phyloP scores from a whole-genome alignment of 257 asterid species.

The Dorcoceras hygrometricum region DNA sequence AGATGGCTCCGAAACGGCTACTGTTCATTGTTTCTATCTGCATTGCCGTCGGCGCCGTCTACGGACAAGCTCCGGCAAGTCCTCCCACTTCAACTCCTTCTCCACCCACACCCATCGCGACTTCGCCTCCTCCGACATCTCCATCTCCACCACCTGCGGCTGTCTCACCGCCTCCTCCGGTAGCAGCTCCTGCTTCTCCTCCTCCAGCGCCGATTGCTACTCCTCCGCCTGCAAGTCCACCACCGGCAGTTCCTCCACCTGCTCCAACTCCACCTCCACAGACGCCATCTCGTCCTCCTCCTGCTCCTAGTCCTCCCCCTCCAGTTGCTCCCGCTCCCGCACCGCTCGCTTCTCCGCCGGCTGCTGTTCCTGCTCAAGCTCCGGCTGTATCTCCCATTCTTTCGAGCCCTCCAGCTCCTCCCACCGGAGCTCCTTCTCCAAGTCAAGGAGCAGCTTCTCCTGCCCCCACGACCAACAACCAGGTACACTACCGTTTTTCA shows the following conservation, averaged over 20 bases:
- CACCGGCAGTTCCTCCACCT: too few relatives aligned
- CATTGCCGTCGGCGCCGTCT: conserved; percentile 49
- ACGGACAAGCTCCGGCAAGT: conserved; percentile 57
- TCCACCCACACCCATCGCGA: conserved; percentile 35
- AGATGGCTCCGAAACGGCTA: conserved; percentile 39
- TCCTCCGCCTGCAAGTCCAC: conserved; percentile 40
- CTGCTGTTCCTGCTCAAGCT: conserved; percentile 43
- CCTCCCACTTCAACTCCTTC: conserved; percentile 49
- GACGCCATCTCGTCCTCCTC: conserved; percentile 39
- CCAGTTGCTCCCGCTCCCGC: conserved; percentile 51
- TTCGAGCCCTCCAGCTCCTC: conserved; percentile 67
- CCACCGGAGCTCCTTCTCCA: conserved; percentile 60
- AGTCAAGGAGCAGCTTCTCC: conserved; percentile 44
- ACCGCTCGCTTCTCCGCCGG: conserved; percentile 40
- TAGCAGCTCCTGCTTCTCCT: conserved; percentile 22
- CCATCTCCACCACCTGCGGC: conserved; percentile 29
- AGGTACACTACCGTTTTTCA: conserved; percentile 29
- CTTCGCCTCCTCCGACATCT: conserved; percentile 39
- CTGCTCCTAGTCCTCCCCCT: conserved; percentile 57
- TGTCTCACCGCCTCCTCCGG: conserved; percentile 34
- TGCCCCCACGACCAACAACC: conserved; percentile 66
- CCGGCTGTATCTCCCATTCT: conserved; percentile 53
- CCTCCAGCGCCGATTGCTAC: conserved; percentile 37
- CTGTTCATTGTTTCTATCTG: conserved; percentile 43
- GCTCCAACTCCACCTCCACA: conserved; percentile 40